A percentile compares a stretch with the other conserved stretches of the same genome.
Evolutionary conservation across 371 early-diverging fungal species (phyloP).

Genomic region (Lichtheimia ramosa): DNA sequence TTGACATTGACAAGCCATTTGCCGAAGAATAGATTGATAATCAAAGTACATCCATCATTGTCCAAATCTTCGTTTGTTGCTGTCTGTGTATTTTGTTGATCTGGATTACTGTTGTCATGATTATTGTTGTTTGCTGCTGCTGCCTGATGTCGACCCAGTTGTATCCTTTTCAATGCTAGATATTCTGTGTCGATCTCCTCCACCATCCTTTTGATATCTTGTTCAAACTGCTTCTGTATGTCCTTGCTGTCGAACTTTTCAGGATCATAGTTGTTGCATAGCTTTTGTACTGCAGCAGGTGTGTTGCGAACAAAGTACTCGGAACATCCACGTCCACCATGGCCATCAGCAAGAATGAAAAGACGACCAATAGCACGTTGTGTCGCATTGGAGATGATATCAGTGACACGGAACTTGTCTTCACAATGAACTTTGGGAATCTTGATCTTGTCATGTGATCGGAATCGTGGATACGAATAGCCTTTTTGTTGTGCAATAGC

Average conservation of each 20-base stretch:
- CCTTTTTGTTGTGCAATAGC: conserved; percentile 66
- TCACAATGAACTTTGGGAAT: conserved; percentile 62
- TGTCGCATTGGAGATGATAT: conserved; percentile 25
- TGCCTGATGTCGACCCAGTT: conserved; percentile 31
- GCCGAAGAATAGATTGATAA: conserved; percentile 70
- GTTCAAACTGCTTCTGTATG: conserved; percentile 47
- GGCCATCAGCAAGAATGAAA: conserved; percentile 66
- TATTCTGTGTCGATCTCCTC: conserved; percentile 56
- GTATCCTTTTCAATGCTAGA: conserved; percentile 50
- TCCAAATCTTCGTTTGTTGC: conserved; percentile 30
- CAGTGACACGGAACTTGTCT: conserved; percentile 61
- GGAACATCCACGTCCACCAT: conserved; percentile 67
- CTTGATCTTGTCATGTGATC: conserved; percentile 56
- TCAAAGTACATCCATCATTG: conserved; percentile 84
- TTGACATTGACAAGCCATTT: conserved; percentile 80
- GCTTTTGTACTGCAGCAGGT: conserved; percentile 48
- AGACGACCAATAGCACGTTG: conserved; percentile 44
- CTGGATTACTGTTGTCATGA: background rate
- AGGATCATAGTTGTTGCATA: conserved; percentile 49
- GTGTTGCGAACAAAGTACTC: conserved; percentile 60
- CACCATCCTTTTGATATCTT: conserved; percentile 52
- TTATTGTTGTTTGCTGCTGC: background rate
- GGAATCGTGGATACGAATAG: conserved; percentile 63
- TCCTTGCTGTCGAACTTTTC: conserved; percentile 28
- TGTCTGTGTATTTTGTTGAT: conserved; percentile 1